These are phyloP conservation scores for Cladophialophora exuberans DNA, from an alignment of 2,329 filamentous ascomycete species.

Conservation along the genomic window DNA sequence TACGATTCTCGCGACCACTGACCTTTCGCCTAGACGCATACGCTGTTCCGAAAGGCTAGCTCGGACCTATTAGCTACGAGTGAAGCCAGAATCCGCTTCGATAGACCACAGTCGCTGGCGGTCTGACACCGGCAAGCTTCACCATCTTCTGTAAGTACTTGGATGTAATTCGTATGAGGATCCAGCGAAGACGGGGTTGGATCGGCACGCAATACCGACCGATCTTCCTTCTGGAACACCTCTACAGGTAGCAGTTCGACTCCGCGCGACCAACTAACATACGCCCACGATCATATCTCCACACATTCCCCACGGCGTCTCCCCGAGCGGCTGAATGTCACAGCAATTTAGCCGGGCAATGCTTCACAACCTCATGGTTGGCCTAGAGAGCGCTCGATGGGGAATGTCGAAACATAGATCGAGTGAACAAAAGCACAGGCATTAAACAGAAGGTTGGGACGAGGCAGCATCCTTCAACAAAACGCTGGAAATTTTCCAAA, in stretches of 20 bases:
- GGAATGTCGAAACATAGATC: not conserved
- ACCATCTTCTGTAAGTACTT: not conserved
- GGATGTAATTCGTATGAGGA: not conserved
- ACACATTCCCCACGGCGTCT: conserved; percentile 5
- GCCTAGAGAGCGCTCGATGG: not conserved
- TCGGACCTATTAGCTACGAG: not conserved
- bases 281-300: conserved; percentile 1
- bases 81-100: not conserved
- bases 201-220: not conserved
- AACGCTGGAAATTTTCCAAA: not conserved
- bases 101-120: not conserved
- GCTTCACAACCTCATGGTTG: not conserved
- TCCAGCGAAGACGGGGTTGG: not conserved
- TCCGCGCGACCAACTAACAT: no score
- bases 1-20: no score
- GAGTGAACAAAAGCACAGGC: not conserved
- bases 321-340: conserved; percentile 15
- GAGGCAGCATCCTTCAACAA: not conserved
- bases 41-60: no score
- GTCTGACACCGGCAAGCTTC: not conserved
- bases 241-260: no score
- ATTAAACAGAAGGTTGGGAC: not conserved
- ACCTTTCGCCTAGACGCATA: no score
- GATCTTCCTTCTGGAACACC: no score
- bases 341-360: conserved; percentile 15